Conservation (phyloP, 345 rosid species). For the Eutrema heterophyllum region DNA sequence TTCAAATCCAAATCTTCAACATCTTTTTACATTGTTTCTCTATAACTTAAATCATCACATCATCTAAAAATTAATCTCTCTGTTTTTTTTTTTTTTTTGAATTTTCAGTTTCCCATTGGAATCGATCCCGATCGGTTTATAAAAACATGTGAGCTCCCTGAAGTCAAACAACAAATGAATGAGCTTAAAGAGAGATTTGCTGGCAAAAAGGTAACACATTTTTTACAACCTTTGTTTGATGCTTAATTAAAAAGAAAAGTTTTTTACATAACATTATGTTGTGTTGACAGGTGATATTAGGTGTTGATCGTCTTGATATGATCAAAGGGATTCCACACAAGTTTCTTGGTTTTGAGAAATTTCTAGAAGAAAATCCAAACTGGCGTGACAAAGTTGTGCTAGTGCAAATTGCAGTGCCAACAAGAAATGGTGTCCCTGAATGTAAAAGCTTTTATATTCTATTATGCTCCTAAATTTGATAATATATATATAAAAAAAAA, state of each 20-base stretch:
- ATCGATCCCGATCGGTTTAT: constrained; percentile 79
- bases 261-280: background rate
- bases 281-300: constrained; percentile 41
- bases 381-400: constrained; percentile 92
- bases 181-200: constrained; percentile 73
- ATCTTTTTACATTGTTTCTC: background rate
- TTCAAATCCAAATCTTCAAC: constrained; percentile 13
- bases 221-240: background rate
- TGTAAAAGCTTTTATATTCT: constrained; percentile 39
- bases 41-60: background rate
- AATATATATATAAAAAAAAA: no score
- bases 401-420: constrained; percentile 96
- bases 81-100: background rate
- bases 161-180: constrained; percentile 59
- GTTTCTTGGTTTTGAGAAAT: constrained; percentile 89
- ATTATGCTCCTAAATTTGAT: background rate
- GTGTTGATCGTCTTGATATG: constrained; percentile 95
- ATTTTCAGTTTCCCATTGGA: constrained; percentile 86
- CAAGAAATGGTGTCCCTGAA: constrained; percentile 94
- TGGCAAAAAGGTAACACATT: constrained; percentile 61
- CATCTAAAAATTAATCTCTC: background rate
- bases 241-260: background rate
- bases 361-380: constrained; percentile 69
- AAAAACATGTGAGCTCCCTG: constrained; percentile 51
- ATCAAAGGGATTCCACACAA: constrained; percentile 94